Percentiles rank a stretch among this genome's conserved stretches.
Evolutionary conservation across 768 basidiomycete genomes (phyloP).

Genomic region (Cyathus striatus): DNA sequence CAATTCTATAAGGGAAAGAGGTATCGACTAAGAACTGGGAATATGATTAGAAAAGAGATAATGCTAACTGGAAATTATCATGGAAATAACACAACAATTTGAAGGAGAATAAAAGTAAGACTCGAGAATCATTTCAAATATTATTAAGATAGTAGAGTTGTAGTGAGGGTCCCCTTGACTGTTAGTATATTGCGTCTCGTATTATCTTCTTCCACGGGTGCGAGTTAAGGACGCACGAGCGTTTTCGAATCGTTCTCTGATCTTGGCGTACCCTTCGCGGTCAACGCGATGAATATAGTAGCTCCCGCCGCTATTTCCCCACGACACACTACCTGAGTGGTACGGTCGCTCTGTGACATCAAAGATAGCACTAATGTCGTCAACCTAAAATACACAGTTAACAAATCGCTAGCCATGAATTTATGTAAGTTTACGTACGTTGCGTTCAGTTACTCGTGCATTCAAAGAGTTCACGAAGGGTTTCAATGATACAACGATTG

Average conservation of each 20-base stretch:
- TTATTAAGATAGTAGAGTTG: too few relatives aligned
- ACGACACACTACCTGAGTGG: slow-evolving; percentile 73
- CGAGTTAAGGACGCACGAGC: slow-evolving; percentile 26
- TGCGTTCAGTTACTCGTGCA: slow-evolving; percentile 79
- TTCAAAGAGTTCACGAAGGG: slow-evolving; percentile 75
- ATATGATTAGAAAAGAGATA: too few relatives aligned
- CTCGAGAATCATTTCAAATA: too few relatives aligned
- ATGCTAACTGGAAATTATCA: too few relatives aligned
- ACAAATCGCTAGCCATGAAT: neutral
- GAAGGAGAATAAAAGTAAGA: too few relatives aligned
- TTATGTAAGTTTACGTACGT: slow-evolving; percentile 39
- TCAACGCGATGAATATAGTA: slow-evolving; percentile 80
- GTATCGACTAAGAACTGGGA: too few relatives aligned
- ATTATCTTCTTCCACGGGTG: too few relatives aligned
- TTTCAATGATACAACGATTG: slow-evolving; percentile 82
- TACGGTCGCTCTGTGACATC: slow-evolving; percentile 67
- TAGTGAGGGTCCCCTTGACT: too few relatives aligned
- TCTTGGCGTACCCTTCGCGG: slow-evolving; percentile 61
- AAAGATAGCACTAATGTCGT: slow-evolving; percentile 81
- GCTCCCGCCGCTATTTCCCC: slow-evolving; percentile 66
- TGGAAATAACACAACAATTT: too few relatives aligned
- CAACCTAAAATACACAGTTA: slow-evolving; percentile 37
- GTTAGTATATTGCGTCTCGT: too few relatives aligned
- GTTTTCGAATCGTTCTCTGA: slow-evolving; percentile 52
- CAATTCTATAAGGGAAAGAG: too few relatives aligned